phyloP scores from a whole-genome alignment of 2,329 filamentous ascomycete species.

The Knufia petricola region DNA sequence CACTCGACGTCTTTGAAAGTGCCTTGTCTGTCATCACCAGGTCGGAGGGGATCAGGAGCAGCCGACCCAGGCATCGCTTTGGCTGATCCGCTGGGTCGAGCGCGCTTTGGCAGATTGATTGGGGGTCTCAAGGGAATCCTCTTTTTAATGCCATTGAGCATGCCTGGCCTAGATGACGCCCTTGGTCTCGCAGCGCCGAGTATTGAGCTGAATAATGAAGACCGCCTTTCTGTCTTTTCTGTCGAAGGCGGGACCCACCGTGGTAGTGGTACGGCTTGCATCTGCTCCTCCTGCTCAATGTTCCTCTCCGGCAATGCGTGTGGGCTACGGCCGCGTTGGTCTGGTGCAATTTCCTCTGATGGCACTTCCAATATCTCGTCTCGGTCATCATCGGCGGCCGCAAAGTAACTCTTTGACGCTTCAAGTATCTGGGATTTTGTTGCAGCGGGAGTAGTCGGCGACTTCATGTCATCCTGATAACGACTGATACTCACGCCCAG shows the following conservation, averaged over 20 bases:
- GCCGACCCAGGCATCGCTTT: background rate
- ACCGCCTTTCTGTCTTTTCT: conserved; percentile 3
- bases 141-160: conserved; percentile 24
- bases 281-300: background rate
- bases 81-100: background rate
- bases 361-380: background rate
- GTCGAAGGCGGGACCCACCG: background rate
- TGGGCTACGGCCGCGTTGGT: background rate
- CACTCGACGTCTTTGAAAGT: background rate
- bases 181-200: conserved; percentile 1
- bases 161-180: conserved; percentile 6
- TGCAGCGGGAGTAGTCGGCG: conserved; percentile 47
- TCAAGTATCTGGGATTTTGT: conserved; percentile 51
- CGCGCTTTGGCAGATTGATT: conserved; percentile 14
- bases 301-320: background rate
- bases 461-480: conserved; percentile 47
- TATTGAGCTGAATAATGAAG: conserved; percentile 7
- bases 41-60: background rate
- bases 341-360: background rate
- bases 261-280: background rate
- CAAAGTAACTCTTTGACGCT: conserved; percentile 39
- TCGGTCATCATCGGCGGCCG: background rate
- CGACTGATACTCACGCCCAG: conserved; percentile 52
- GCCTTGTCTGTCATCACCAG: background rate
- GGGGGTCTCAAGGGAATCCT: conserved; percentile 29